Base-by-base conservation (phyloP, 2,329 filamentous ascomycete genomes). In the Verticillium isaacii region DNA sequence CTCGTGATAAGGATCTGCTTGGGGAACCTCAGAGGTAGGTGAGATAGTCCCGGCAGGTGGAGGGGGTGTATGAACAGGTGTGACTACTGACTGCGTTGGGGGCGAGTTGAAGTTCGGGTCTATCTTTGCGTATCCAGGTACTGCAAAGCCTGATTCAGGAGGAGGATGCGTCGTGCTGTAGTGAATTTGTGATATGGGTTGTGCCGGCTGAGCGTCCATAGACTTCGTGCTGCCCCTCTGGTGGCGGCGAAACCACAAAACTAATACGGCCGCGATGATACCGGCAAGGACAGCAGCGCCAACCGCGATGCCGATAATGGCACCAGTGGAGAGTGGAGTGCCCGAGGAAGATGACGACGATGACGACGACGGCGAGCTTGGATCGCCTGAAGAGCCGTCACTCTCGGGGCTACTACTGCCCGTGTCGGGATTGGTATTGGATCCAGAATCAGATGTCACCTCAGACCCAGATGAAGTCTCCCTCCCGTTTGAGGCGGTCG, bases 261-360 rank as follows among this genome's bases (percentile, higher is more conserved):
- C 36, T 12, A 63, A 19, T 5, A 39, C 8, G 57, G 56, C 60
- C 14, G 62, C 41, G 52, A 61, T 6, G 19, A 60, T 25, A 37
- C 56, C 57, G 25, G 56, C 41, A 14, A 61, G 15, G 39, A 23
- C 57, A 5, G 59, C 52, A 3, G 55, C 52, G 39, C 59, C 62
- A 15, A 63, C 41, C 12, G 57, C 62, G 15, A 61, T 60, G 52
- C 62, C 62, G 17, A 50, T 39, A 11, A 63, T 36, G 37, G 60
- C 60, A 11, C 52, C 60, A 11, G 54, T 29, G 12, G 60, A 54
- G 36, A 63, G 37, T 3, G 19, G 19, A 41, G 57, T 32, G 70
- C 36, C 70, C 69, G 34, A 66, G 64, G 32, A 56, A 70, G 32
- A 64, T 65, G 17, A 60, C 65, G 23, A 61, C 32, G 25, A 54